Evolutionary conservation across 257 asterid genomes (phyloP).

Genomic region (Nicotiana tomentosiformis): DNA sequence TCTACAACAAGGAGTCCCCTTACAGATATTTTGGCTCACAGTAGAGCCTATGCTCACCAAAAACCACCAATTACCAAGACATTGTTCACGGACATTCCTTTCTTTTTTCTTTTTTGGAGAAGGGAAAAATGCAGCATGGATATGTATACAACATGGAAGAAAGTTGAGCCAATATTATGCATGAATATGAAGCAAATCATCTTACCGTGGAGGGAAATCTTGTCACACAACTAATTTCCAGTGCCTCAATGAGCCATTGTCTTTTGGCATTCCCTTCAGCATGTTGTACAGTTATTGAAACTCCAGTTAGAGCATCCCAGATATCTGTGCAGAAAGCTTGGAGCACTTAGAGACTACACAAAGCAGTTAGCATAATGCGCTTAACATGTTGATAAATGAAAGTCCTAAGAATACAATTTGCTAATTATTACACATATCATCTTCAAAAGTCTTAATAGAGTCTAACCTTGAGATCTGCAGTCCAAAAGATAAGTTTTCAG

Average conservation of each 20-base stretch:
- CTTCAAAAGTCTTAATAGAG: background rate
- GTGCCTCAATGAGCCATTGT: slow-evolving; percentile 78
- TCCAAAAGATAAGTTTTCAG: slow-evolving; percentile 54
- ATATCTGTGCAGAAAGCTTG: slow-evolving; percentile 40
- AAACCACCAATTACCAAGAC: background rate
- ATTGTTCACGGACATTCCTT: background rate
- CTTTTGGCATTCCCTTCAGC: slow-evolving; percentile 54
- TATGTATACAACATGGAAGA: background rate
- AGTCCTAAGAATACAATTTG: background rate
- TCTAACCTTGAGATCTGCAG: slow-evolving; percentile 61
- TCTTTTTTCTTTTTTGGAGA: background rate
- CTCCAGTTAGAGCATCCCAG: slow-evolving; percentile 76
- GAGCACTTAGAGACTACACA: slow-evolving; percentile 1
- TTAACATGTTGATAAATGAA: background rate
- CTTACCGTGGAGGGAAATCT: slow-evolving; percentile 89
- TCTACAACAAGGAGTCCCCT: background rate
- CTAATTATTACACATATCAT: background rate
- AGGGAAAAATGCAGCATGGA: background rate
- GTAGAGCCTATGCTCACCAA: background rate
- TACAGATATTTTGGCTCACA: background rate
- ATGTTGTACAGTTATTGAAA: slow-evolving; percentile 54
- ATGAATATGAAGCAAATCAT: background rate
- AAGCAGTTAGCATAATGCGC: background rate
- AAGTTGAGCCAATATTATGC: background rate
- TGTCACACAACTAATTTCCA: slow-evolving; percentile 70